Conservation (phyloP, 352 stramenopile species). For the Phytophthora ramorum region DNA sequence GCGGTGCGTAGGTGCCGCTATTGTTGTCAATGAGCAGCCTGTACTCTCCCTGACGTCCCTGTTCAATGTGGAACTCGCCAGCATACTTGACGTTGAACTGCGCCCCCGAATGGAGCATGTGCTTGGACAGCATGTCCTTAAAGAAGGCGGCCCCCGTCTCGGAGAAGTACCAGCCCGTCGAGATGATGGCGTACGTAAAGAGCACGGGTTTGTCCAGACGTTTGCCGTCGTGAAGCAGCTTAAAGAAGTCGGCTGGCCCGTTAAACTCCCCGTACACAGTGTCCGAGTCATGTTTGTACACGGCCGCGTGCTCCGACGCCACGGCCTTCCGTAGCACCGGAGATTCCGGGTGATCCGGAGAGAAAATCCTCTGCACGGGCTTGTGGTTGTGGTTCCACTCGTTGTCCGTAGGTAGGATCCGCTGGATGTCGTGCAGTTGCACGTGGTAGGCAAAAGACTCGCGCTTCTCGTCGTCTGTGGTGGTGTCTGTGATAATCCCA, state of each 20-base stretch:
- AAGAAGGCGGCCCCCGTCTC: slow-evolving; percentile 46
- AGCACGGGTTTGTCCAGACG: slow-evolving; percentile 39
- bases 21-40: slow-evolving; percentile 51
- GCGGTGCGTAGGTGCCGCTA: slow-evolving; percentile 42
- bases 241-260: slow-evolving; percentile 35
- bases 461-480: slow-evolving; percentile 28
- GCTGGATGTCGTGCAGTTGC: slow-evolving; percentile 35
- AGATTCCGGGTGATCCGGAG: slow-evolving; percentile 32
- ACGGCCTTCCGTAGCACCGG: slow-evolving; percentile 33
- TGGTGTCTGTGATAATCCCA: slow-evolving; percentile 33
- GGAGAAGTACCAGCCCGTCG: slow-evolving; percentile 46
- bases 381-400: slow-evolving; percentile 46
- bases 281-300: slow-evolving; percentile 36
- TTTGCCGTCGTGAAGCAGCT: slow-evolving; percentile 30
- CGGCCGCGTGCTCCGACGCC: slow-evolving; percentile 28
- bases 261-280: slow-evolving; percentile 26
- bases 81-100: slow-evolving; percentile 41
- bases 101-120: slow-evolving; percentile 44
- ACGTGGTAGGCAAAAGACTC: slow-evolving; percentile 38
- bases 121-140: slow-evolving; percentile 50
- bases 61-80: slow-evolving; percentile 41
- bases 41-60: slow-evolving; percentile 13
- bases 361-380: slow-evolving; percentile 37
- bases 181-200: slow-evolving; percentile 46
- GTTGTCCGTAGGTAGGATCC: slow-evolving; percentile 27